phyloP scores from a whole-genome alignment of 2,329 filamentous ascomycete genomes.

The Neopestalotiopsis sp. region DNA sequence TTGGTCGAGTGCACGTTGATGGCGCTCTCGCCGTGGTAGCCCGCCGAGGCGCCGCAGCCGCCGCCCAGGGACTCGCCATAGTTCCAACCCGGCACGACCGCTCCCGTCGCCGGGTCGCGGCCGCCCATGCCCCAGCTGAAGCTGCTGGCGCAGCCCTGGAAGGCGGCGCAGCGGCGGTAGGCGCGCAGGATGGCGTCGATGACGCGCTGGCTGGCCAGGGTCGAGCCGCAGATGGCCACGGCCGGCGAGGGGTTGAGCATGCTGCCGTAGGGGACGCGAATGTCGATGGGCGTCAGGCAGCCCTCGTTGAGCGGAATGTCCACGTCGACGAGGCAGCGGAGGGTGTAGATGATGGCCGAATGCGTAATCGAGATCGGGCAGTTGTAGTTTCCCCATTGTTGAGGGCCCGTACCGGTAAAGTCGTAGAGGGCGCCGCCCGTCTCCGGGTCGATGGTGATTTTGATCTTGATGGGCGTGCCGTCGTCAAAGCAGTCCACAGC shows the following conservation, averaged over 20 bases:
- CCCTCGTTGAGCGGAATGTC: conserved; percentile 79
- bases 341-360: conserved; percentile 33
- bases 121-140: conserved; percentile 62
- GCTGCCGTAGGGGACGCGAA: conserved; percentile 26
- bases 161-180: conserved; percentile 31
- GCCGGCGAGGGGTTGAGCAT: conserved; percentile 35
- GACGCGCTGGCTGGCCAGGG: conserved; percentile 23
- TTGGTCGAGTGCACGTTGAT: conserved; percentile 80
- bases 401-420: conserved; percentile 57
- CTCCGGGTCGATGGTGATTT: conserved; percentile 60
- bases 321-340: conserved; percentile 69
- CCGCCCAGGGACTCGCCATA: conserved; percentile 80
- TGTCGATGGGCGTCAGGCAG: conserved; percentile 51
- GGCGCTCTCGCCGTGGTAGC: conserved; percentile 69
- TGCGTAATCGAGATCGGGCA: conserved; percentile 33
- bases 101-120: conserved; percentile 20
- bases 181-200: conserved; percentile 19
- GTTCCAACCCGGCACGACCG: conserved; percentile 59
- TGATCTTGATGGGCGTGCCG: conserved; percentile 28
- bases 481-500: conserved; percentile 80
- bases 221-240: conserved; percentile 24
- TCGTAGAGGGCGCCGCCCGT: conserved; percentile 72
- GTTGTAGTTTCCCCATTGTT: conserved; percentile 33
- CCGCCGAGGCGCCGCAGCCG: conserved; percentile 67
- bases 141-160: conserved; percentile 39